phyloP scores from a whole-genome alignment of 2,329 filamentous ascomycete species.

The Arthrobotrys iridis region DNA sequence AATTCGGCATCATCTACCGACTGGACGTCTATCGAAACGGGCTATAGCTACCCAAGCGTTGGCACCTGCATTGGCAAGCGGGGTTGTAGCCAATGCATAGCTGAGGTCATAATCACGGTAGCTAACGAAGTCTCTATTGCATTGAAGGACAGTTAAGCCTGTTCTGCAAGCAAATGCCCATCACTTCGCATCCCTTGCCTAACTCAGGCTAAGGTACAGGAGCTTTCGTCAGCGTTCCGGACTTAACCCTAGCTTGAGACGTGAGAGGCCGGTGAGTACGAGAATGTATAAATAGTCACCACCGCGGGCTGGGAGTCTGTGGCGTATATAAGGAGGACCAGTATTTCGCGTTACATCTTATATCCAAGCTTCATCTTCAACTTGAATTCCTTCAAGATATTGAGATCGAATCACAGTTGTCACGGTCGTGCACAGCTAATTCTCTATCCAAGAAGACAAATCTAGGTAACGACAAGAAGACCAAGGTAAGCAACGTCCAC shows the following conservation, averaged over 20 bases:
- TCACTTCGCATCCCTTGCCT: slow-evolving; percentile 19
- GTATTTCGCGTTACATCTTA: background rate
- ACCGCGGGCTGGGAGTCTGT: background rate
- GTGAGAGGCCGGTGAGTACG: background rate
- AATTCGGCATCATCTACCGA: slow-evolving; percentile 6
- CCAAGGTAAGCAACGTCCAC: no score
- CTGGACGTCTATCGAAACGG: background rate
- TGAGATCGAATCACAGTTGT: no score
- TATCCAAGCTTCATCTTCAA: background rate
- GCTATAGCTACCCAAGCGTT: slow-evolving; percentile 22
- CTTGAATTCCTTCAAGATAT: background rate
- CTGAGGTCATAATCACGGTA: background rate
- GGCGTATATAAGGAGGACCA: slow-evolving; percentile 20
- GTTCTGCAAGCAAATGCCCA: slow-evolving; percentile 1
- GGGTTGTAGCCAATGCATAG: slow-evolving; percentile 15
- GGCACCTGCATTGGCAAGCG: slow-evolving; percentile 38
- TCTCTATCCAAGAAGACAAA: background rate
- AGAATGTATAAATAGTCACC: background rate
- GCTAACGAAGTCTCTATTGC: background rate
- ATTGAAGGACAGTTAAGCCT: background rate
- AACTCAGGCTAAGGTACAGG: slow-evolving; percentile 12
- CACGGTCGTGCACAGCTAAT: background rate
- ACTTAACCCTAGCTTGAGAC: slow-evolving; percentile 1
- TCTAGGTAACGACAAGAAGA: background rate
- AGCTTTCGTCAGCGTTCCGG: slow-evolving; percentile 34